Percentiles rank a stretch among this genome's conserved stretches.
phyloP scores from a whole-genome alignment of 163 green algal genomes.

The Chlamydomonas reinhardtii region DNA sequence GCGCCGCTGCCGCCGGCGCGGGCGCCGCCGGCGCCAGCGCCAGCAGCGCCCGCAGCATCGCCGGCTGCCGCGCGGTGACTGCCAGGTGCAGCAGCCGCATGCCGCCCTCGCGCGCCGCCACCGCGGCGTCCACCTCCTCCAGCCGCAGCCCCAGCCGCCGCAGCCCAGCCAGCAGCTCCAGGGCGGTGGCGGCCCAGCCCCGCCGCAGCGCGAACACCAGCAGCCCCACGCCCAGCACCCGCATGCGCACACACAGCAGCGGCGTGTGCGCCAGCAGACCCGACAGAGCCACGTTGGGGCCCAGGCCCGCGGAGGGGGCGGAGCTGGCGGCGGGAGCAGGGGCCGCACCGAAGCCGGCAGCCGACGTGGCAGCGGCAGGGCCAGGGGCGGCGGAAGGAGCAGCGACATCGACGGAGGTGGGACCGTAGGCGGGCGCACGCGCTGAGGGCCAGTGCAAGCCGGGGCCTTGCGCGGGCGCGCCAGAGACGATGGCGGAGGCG shows the following conservation, averaged over 20 bases:
- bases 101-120: conserved; percentile 12
- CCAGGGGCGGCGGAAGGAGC: neutral
- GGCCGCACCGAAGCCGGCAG: neutral
- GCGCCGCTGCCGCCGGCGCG: neutral
- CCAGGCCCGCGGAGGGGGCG: neutral
- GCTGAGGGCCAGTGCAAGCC: too few species aligned
- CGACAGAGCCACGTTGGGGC: neutral
- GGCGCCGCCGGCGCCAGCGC: neutral
- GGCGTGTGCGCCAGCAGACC: neutral
- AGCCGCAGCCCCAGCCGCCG: neutral
- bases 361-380: neutral
- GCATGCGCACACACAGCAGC: conserved; percentile 10
- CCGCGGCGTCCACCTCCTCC: neutral
- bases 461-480: too few species aligned
- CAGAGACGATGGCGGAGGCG: neutral
- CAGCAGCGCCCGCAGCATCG: neutral
- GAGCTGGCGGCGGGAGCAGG: neutral
- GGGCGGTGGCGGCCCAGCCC: neutral
- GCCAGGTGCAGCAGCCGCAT: conserved; percentile 29
- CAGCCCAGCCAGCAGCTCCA: conserved; percentile 13
- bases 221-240: conserved; percentile 15
- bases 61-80: neutral
- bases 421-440: neutral
- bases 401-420: neutral
- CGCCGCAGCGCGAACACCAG: conserved; percentile 1